A percentile compares a stretch with the other conserved stretches of the same genome.
These are phyloP conservation scores for Crithidia acanthocephali DNA, from an alignment of 208 protist genomes.

Conservation along the genomic window DNA sequence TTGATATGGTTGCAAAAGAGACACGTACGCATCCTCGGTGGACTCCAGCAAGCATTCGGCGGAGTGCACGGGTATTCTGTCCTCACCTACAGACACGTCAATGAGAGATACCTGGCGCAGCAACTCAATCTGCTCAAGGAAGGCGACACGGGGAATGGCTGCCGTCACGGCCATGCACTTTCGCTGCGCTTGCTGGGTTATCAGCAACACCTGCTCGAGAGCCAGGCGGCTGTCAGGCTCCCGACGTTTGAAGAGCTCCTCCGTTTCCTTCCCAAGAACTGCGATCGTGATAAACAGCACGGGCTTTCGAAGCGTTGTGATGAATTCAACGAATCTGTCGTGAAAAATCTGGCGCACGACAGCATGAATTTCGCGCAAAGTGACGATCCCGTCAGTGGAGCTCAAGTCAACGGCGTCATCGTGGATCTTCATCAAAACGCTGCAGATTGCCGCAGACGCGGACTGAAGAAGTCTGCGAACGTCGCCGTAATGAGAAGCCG, in stretches of 20 bases:
- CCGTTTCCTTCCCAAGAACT: constrained; percentile 75
- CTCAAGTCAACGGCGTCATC: constrained; percentile 37
- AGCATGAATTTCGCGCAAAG: constrained; percentile 71
- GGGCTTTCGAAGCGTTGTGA: constrained; percentile 68
- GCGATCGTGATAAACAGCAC: constrained; percentile 74
- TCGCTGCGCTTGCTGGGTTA: constrained; percentile 44
- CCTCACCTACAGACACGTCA: constrained; percentile 79
- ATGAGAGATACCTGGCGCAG: constrained; percentile 82
- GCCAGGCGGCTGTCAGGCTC: constrained; percentile 60
- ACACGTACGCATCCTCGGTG: constrained; percentile 71
- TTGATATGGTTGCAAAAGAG: constrained; percentile 81
- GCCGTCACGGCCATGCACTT: constrained; percentile 26
- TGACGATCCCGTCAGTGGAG: constrained; percentile 62
- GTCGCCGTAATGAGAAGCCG: constrained; percentile 89
- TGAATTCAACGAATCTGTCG: constrained; percentile 89
- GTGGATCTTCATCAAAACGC: constrained; percentile 80
- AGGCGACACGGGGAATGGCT: constrained; percentile 35
- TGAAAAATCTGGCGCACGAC: constrained; percentile 90
- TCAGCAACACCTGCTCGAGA: constrained; percentile 58
- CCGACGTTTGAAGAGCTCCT: constrained; percentile 46
- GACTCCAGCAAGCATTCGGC: constrained; percentile 51
- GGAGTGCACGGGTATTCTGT: constrained; percentile 71
- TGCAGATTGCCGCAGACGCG: constrained; percentile 81
- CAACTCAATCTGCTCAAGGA: constrained; percentile 71
- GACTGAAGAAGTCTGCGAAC: constrained; percentile 87